These are phyloP conservation scores for Tephrocybe sp. DNA, from an alignment of 768 basidiomycete species.

Conservation along the genomic window DNA sequence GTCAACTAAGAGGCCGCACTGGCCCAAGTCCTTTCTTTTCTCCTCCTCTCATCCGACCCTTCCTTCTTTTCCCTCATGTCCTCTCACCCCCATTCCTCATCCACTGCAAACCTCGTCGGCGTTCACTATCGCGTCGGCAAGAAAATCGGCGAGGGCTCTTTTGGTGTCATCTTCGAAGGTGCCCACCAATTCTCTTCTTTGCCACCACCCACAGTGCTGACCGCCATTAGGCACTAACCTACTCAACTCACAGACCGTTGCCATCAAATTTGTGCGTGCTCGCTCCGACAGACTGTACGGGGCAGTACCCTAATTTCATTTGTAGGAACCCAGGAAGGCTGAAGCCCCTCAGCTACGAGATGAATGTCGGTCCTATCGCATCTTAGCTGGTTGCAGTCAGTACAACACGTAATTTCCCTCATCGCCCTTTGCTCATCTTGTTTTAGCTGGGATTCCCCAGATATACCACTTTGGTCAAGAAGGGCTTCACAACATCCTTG, in stretches of 20 bases:
- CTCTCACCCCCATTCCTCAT: constrained; percentile 57
- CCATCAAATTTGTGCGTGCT: constrained; percentile 97
- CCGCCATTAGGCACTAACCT: constrained; percentile 81
- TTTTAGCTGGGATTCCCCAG: constrained; percentile 90
- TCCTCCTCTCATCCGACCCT: constrained; percentile 24
- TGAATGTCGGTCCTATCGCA: constrained; percentile 97
- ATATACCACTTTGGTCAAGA: constrained; percentile 99
- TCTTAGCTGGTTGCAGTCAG: constrained; percentile 86
- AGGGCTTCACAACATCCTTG: constrained; percentile 96
- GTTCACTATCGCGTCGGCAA: constrained; percentile 97
- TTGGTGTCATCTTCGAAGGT: constrained; percentile 96
- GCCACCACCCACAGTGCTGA: constrained; percentile 1
- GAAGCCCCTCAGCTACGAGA: constrained; percentile 98
- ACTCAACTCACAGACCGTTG: constrained; percentile 97
- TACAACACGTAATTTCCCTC: constrained; percentile 23
- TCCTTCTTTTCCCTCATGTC: constrained; percentile 46
- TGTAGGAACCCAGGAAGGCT: constrained; percentile 84
- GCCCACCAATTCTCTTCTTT: constrained; percentile 2
- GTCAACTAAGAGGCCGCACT: constrained; percentile 29
- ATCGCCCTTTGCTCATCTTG: constrained; percentile 19
- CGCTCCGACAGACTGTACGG: constrained; percentile 11
- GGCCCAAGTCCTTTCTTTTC: constrained; percentile 26
- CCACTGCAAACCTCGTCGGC: constrained; percentile 81
- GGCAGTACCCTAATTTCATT: constrained; percentile 14
- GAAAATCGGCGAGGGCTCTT: constrained; percentile 99